A percentile compares a stretch with the other conserved stretches of the same genome.
phyloP scores from a whole-genome alignment of 495 filamentous ascomycete species.

The Amniculicola lignicola region DNA sequence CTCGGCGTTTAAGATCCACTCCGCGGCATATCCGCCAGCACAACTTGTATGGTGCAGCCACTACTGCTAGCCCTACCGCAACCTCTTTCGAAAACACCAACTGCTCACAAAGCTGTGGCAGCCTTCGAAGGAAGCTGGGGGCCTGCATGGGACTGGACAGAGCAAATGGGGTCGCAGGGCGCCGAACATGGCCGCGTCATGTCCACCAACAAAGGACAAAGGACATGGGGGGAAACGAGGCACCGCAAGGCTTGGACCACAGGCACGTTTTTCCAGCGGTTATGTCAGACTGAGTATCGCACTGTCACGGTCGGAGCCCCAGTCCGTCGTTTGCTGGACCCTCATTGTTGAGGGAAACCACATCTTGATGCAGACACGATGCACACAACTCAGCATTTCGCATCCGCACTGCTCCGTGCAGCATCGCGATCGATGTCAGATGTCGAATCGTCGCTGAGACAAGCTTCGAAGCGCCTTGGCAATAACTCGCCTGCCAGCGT shows the following conservation, averaged over 20 bases:
- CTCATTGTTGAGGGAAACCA: background rate
- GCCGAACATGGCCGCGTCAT: too few relatives aligned
- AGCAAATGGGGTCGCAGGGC: too few relatives aligned
- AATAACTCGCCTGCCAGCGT: background rate
- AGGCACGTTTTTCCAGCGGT: background rate
- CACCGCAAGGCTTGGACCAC: background rate
- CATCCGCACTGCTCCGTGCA: background rate
- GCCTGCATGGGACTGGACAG: too few relatives aligned
- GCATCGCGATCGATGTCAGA: conserved; percentile 21
- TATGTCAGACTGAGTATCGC: background rate
- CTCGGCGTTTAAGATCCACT: too few relatives aligned
- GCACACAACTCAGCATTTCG: conserved; percentile 1
- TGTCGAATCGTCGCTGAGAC: conserved; percentile 2
- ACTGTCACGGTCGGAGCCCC: background rate
- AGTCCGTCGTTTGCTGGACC: background rate
- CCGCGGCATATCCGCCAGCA: too few relatives aligned
- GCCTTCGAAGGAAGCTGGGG: too few relatives aligned
- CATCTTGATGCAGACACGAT: background rate
- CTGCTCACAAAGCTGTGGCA: too few relatives aligned
- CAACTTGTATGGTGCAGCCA: too few relatives aligned
- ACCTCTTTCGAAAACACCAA: too few relatives aligned
- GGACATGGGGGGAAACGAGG: background rate
- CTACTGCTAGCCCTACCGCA: too few relatives aligned
- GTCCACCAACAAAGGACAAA: too few relatives aligned
- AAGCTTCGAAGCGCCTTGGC: conserved; percentile 23